phyloP scores from a whole-genome alignment of 2,329 filamentous ascomycete genomes.

The Purpureocillium lavendulum region DNA sequence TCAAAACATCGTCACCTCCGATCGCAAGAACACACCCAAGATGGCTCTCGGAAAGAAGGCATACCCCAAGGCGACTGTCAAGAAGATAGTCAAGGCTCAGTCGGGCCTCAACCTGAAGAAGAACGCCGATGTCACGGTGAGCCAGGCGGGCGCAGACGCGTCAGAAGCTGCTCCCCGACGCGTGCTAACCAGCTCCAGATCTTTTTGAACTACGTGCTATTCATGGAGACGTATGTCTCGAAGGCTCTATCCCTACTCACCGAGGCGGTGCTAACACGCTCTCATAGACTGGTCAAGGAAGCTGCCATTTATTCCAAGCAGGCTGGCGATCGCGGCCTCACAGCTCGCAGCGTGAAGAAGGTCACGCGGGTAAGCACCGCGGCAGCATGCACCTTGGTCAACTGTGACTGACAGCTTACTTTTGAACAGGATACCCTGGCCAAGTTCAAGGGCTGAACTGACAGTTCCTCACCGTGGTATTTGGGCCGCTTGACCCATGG shows the following conservation, averaged over 20 bases:
- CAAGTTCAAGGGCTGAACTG: conserved; percentile 56
- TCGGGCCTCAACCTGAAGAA: conserved; percentile 73
- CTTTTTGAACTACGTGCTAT: conserved; percentile 76
- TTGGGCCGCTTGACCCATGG: too few relatives aligned
- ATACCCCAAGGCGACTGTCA: conserved; percentile 77
- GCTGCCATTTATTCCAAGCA: conserved; percentile 69
- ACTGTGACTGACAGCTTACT: too few relatives aligned
- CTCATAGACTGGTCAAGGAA: conserved; percentile 64
- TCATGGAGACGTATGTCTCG: conserved; percentile 54
- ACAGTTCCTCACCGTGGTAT: neutral
- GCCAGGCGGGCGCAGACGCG: conserved; percentile 13
- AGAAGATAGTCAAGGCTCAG: conserved; percentile 86
- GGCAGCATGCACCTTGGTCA: too few relatives aligned
- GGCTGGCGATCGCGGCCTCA: conserved; percentile 63
- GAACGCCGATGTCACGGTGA: conserved; percentile 76
- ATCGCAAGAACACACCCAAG: neutral
- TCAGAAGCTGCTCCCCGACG: too few relatives aligned
- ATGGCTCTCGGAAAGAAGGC: conserved; percentile 54
- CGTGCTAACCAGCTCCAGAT: conserved; percentile 52
- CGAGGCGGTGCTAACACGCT: conserved; percentile 4
- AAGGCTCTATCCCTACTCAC: neutral
- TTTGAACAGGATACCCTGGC: conserved; percentile 49
- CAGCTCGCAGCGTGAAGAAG: conserved; percentile 68
- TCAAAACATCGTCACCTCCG: neutral
- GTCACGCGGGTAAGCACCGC: conserved; percentile 55